Evolutionary conservation across 306 rosid species (phyloP), one percentile per base, ranked within the genome.

Genomic region (Cucurbita ficifolia): DNA sequence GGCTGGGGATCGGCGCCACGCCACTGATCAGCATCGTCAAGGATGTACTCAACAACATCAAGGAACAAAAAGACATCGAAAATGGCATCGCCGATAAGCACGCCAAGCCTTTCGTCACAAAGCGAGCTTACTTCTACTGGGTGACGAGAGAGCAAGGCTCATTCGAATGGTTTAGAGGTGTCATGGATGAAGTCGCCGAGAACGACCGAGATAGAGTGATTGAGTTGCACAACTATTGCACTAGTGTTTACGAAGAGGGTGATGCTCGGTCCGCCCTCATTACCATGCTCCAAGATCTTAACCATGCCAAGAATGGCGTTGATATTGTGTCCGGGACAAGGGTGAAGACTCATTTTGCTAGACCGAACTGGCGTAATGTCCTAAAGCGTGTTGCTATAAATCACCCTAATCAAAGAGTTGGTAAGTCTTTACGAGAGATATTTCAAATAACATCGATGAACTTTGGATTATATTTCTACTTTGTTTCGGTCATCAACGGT

Each of bases 101-200:
- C 0, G 3, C 85, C 54, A 88, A 80, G 38, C 81, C 87, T 19
- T 90, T 92, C 21, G 93, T 85, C 14, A 88, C 96, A 9, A 84
- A 81, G n/a, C 71, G 93, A 19, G 98, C 89, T 17, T 90, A 92
- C 75, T 92, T 92, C 77, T 92, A 92, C 43, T 90, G 98, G 98
- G 92, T 92, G 4, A 92, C 98, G 5, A 82, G 98, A 1, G 98
- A 92, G 76, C 96, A 92, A 70, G 96, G 98, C 42, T 92, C 91
- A 2, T 90, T 92, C 48, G 96, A 90, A 75, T 92, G 98, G 98
- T 92, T 92, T 19, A 82, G 81, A 60, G 96, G 91, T 33, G 96
- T 88, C 61, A 92, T 92, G 96, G 81, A 92, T 56, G 98, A 90
- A 74, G 88, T 92, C 16, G 91, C 91, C 0, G 97, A 88, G 68